Conservation (phyloP, 768 basidiomycete species). For the Collybia nuda region DNA sequence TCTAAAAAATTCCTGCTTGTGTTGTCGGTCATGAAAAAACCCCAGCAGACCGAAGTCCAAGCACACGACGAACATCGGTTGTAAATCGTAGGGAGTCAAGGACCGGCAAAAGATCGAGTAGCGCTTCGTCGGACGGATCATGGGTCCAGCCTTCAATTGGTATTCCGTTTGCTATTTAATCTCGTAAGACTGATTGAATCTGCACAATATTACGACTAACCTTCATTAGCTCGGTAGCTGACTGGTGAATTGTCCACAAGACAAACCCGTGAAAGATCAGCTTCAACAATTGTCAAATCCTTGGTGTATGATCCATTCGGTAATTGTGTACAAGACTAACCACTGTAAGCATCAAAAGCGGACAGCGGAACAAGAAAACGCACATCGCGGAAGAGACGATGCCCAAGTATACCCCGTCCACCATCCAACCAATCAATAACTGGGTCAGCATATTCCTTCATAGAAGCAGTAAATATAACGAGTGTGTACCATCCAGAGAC, state of each 20-base stretch:
- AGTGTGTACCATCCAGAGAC: conserved; percentile 98
- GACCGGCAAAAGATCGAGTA: conserved; percentile 93
- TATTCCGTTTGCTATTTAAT: conserved; percentile 84
- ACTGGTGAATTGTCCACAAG: conserved; percentile 96
- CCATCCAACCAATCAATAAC: conserved; percentile 99
- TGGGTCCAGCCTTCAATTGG: conserved; percentile 99
- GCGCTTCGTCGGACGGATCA: conserved; percentile 93
- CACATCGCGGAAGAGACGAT: conserved; percentile 91
- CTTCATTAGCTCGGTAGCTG: conserved; percentile 90
- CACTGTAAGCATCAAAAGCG: conserved; percentile 3
- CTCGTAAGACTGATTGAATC: conserved; percentile 4
- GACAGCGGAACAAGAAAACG: conserved; percentile 16
- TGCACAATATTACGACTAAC: conserved; percentile 39
- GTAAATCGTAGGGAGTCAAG: conserved; percentile 96
- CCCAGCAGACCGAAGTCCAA: conserved; percentile 64
- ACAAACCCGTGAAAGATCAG: conserved; percentile 90
- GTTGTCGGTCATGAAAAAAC: conserved; percentile 26
- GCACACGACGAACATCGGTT: conserved; percentile 88
- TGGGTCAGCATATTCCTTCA: conserved; percentile 99
- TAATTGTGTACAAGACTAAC: conserved; percentile 87
- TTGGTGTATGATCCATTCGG: conserved; percentile 95
- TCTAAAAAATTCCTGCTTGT: conserved; percentile 16
- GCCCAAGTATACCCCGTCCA: conserved; percentile 85
- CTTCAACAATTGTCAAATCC: conserved; percentile 83
- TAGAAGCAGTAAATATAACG: conserved; percentile 97